Conservation (phyloP, 164 flowering plant species). For the Vitis riparia region DNA sequence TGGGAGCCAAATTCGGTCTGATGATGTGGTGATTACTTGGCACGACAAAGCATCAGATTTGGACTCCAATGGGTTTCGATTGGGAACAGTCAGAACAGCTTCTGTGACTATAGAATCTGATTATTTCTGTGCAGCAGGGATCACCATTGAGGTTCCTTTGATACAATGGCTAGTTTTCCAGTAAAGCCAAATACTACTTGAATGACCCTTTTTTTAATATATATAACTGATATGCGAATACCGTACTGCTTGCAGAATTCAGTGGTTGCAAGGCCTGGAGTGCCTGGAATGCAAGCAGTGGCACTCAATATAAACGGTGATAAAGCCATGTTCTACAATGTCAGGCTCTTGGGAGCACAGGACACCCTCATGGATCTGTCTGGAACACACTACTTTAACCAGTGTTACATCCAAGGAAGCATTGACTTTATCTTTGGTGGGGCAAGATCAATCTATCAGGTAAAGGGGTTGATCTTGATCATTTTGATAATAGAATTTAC, state of each 20-base stretch:
- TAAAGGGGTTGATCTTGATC: constrained; percentile 8
- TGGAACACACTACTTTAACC: constrained; percentile 71
- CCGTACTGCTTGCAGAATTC: constrained; percentile 54
- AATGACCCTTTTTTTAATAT: too few relatives aligned
- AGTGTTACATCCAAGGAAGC: constrained; percentile 63
- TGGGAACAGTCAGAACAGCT: constrained; percentile 69
- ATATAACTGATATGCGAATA: not conserved
- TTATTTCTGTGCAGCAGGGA: constrained; percentile 70
- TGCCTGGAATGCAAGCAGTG: constrained; percentile 74
- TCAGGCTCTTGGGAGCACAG: constrained; percentile 65
- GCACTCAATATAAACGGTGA: constrained; percentile 69
- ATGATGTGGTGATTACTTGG: constrained; percentile 59
- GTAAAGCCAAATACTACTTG: too few relatives aligned
- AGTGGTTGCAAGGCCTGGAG: constrained; percentile 50
- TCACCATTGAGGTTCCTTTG: constrained; percentile 64
- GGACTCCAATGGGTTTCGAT: constrained; percentile 30
- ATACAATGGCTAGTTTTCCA: not conserved
- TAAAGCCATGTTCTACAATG: constrained; percentile 67
- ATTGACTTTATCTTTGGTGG: constrained; percentile 84
- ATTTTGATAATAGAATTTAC: not conserved
- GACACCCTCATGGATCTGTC: constrained; percentile 76
- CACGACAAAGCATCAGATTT: constrained; percentile 64
- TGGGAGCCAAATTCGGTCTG: constrained; percentile 29
- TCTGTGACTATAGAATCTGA: constrained; percentile 65
- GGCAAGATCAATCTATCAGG: constrained; percentile 78